A percentile compares a stretch with the other conserved stretches of the same genome.
Conservation (phyloP, 2,329 filamentous ascomycete species). For the Cladophialophora chaetospira region DNA sequence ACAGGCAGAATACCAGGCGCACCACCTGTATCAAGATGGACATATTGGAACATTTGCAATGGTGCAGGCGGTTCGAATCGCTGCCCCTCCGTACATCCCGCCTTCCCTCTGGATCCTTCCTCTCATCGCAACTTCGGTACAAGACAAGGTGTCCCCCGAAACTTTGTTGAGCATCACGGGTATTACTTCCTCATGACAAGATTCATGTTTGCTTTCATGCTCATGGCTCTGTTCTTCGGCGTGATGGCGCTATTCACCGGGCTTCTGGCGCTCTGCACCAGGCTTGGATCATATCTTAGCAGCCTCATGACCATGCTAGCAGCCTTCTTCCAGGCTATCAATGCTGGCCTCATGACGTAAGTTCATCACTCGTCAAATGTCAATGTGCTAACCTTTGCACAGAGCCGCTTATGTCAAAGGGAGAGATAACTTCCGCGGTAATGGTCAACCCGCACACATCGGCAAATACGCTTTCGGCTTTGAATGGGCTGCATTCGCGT, state of each 20-base stretch:
- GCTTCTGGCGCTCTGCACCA: constrained; percentile 53
- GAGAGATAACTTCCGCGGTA: constrained; percentile 56
- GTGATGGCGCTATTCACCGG: constrained; percentile 50
- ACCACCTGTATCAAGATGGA: constrained; percentile 74
- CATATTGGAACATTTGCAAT: constrained; percentile 82
- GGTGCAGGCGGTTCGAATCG: constrained; percentile 45
- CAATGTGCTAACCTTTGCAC: constrained; percentile 10
- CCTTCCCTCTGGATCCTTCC: constrained; percentile 65
- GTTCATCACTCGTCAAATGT: constrained; percentile 37
- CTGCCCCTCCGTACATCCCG: constrained; percentile 60
- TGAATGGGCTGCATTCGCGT: constrained; percentile 61
- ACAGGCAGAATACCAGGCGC: constrained; percentile 73
- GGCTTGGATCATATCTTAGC: constrained; percentile 54
- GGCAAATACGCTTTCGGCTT: constrained; percentile 63
- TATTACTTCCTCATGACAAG: constrained; percentile 83
- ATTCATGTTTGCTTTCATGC: constrained; percentile 89
- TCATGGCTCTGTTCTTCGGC: constrained; percentile 79
- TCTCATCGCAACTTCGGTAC: constrained; percentile 61
- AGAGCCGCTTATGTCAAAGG: constrained; percentile 63
- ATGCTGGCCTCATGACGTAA: constrained; percentile 64
- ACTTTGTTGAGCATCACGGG: constrained; percentile 62
- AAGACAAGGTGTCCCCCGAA: constrained; percentile 52
- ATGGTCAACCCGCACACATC: constrained; percentile 52
- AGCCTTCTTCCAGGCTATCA: constrained; percentile 60
- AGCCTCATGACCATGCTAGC: constrained; percentile 56